Base-by-base conservation (phyloP, 805 yeast genomes). In the Kluyveromyces nonfermentans region DNA sequence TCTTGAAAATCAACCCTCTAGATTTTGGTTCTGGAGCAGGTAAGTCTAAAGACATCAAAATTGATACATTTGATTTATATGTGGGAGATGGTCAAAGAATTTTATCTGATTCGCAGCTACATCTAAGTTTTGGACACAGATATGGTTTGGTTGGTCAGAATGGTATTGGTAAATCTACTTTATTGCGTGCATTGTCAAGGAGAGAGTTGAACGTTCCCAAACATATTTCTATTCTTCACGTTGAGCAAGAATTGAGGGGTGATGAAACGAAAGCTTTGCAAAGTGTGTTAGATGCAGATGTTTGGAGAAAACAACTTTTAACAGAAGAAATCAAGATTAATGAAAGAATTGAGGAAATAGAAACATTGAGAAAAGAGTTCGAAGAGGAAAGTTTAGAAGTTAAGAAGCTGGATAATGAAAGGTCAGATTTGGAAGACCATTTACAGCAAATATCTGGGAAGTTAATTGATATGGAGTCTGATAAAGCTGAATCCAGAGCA, bases 101-200 rank as follows among this genome's bases (percentile, higher is more conserved):
- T 43, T 73, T 93, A 50, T 79, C 90, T 36, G 94, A 89, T 62
- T 82, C 97, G 21, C 75, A 88, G 19, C 75, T 93, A 51, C 80
- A 96, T 1, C 74, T 93, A 50, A 81, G 96, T 22, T 82, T 82
- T 62, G 98, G 98, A 44, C 87, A 85, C 64, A 78, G 97, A 62
- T 93, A 93, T 56, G 99, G 98, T 78, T 69, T 93, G 42, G 96
- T 93, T 36, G 99, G 99, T 65, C 95, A 89, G 62, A 93, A 93
- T 70, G 99, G 99, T 90, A 89, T 93, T 54, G 99, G 99, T 81
- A 93, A 93, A 65, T 89, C 97, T 36, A 93, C 98, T 0, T 69
- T 93, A 43, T 71, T 93, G 60, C 75, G 86, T 53, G 99, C 99
- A 0, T 70, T 93, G 43, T 82, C 97, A 1, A 78, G 95, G 63